These are phyloP conservation scores for Fusarium kyushuense DNA, from an alignment of 2,329 filamentous ascomycete species.

Conservation along the genomic window DNA sequence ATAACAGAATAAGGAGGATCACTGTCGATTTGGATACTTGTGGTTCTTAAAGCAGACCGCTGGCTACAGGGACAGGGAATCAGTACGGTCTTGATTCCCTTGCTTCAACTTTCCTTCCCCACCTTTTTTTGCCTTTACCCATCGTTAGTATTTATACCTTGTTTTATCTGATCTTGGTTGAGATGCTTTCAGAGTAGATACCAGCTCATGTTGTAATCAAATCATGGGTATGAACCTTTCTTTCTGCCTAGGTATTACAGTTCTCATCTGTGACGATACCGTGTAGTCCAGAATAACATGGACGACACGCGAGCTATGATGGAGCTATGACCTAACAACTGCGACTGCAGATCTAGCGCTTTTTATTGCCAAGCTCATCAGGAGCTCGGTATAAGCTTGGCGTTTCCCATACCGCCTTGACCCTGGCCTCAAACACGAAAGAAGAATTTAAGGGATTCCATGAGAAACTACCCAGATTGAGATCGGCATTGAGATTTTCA, in stretches of 20 bases:
- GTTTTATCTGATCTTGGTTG: constrained; percentile 6
- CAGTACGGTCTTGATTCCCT: constrained; percentile 15
- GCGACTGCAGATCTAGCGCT: not conserved
- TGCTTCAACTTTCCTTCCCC: not conserved
- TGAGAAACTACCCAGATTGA: constrained; percentile 11
- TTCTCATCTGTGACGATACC: not conserved
- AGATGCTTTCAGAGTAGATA: constrained; percentile 32
- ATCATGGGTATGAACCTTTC: constrained; percentile 2
- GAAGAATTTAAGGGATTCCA: not conserved
- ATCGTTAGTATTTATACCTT: constrained; percentile 7
- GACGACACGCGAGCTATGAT: not conserved
- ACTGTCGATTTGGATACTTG: constrained; percentile 12
- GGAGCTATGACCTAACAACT: not conserved
- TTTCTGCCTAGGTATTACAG: not conserved
- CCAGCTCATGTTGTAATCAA: constrained; percentile 20
- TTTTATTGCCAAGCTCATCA: constrained; percentile 15
- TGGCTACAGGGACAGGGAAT: constrained; percentile 23
- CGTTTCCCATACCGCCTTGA: constrained; percentile 1
- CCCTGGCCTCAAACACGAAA: not conserved
- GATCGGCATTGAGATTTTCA: constrained; percentile 19
- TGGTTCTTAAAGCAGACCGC: constrained; percentile 27
- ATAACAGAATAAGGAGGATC: constrained; percentile 2
- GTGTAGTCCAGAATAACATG: not conserved
- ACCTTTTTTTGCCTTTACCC: not conserved
- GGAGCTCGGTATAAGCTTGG: constrained; percentile 10